These are phyloP conservation scores for Anacardium occidentale DNA, from an alignment of 345 rosid genomes.

Conservation along the genomic window DNA sequence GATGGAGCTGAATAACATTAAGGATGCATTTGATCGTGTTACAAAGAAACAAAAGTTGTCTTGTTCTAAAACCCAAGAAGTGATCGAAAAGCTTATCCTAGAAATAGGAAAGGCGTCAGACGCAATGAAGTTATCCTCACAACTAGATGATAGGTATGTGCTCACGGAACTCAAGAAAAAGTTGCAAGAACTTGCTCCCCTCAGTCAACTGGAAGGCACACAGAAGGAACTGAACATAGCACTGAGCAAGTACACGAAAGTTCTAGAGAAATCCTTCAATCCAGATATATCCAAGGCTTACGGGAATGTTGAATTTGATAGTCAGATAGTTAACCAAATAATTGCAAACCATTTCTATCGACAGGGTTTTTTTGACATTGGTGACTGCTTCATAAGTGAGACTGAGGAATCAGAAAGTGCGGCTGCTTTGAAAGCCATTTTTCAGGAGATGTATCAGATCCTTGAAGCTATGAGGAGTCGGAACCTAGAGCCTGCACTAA, in stretches of 20 bases:
- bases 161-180: slow-evolving; percentile 45
- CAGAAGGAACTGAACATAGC: slow-evolving; percentile 68
- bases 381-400: slow-evolving; percentile 61
- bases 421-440: slow-evolving; percentile 36
- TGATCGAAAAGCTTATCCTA: slow-evolving; percentile 43
- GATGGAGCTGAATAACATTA: slow-evolving; percentile 74
- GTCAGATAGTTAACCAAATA: slow-evolving; percentile 51
- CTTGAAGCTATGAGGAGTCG: slow-evolving; percentile 54
- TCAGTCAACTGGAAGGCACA: slow-evolving; percentile 46
- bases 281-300: slow-evolving; percentile 69
- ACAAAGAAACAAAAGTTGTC: slow-evolving; percentile 70
- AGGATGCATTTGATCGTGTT: slow-evolving; percentile 79
- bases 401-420: slow-evolving; percentile 46
- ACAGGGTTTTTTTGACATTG: slow-evolving; percentile 60
- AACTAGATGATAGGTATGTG: slow-evolving; percentile 30
- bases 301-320: slow-evolving; percentile 58
- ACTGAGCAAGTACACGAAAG: slow-evolving; percentile 58
- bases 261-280: slow-evolving; percentile 56
- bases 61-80: slow-evolving; percentile 50
- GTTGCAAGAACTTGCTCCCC: slow-evolving; percentile 45
- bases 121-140: slow-evolving; percentile 24
- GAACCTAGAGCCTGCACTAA: slow-evolving; percentile 59
- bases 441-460: slow-evolving; percentile 60
- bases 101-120: slow-evolving; percentile 55
- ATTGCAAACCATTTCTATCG: slow-evolving; percentile 66